Base-by-base conservation (phyloP, 2,329 filamentous ascomycete species). In the Microsporum canis region DNA sequence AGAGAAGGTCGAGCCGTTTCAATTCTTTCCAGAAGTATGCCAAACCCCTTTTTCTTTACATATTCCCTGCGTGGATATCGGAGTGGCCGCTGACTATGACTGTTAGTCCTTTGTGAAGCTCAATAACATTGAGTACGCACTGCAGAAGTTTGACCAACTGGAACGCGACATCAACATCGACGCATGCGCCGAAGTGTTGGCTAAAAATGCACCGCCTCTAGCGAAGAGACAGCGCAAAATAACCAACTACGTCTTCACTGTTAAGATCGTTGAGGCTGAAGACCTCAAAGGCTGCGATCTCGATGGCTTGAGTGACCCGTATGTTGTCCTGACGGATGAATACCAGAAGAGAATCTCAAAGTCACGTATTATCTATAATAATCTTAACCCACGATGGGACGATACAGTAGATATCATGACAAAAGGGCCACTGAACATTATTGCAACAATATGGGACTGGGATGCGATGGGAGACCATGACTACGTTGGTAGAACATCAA, bases 211-310 rank as follows among this genome's bases (percentile, higher is more conserved):
- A 31, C 89, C 89, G 6, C 86, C 88, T 0, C 80, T 83, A 59
- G 84, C 85, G n/a, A 82, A 84, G 63, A 80, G 80, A 69, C 80
- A 83, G 61, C 85, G 85, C 67, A 87, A 85, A 68, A 84, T 87
- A 47, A 88, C 85, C 64, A 96, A 95, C 71, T 97, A 95, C 71
- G 91, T 96, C 60, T 99, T 99, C 75, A 97, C 94, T 0, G 91
- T 99, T 76, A 99, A 99, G 77, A 91, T 99, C 62, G 91, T 99
- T 31, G 94, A 99, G 75, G 94, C 89, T 6, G 94, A 99, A 75
- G 94, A 99, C 69, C 80, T 99, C 67, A 97, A 97, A 75, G 90
- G 94, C n/a, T 97, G 94, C 71, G 94, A 99, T 73, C 86, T 95
- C 67, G 95, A 89, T 68, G 94, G 94, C 39, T 84, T 88, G 65